Percentiles rank a stretch among this genome's conserved stretches.
Evolutionary conservation across 106 monocot genomes (phyloP).

Genomic region (Platanthera zijinensis): DNA sequence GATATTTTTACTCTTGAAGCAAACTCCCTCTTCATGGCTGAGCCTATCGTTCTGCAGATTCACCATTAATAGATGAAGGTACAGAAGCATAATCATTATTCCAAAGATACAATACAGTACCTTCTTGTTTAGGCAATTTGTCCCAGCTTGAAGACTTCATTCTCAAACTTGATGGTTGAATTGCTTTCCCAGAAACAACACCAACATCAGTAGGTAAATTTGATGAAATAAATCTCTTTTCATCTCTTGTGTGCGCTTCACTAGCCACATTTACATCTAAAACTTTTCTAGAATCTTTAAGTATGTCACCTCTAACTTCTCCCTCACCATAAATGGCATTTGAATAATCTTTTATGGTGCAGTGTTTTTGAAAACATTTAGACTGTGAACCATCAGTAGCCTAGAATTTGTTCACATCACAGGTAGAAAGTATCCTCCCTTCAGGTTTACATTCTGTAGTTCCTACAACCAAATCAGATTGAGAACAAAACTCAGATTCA

Average conservation of each 20-base stretch:
- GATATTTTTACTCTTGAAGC: conserved; percentile 27
- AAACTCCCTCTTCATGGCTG: conserved; percentile 24
- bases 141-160: conserved; percentile 73
- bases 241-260: background rate
- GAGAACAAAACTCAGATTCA: conserved; percentile 17
- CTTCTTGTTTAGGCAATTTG: conserved; percentile 32
- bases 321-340: conserved; percentile 17
- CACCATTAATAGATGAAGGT: conserved; percentile 1
- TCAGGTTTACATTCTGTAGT: conserved; percentile 5
- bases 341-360: conserved; percentile 8
- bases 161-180: conserved; percentile 16
- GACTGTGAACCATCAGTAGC: conserved; percentile 14
- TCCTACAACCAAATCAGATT: conserved; percentile 9
- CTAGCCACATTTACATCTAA: background rate
- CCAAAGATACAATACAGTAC: conserved; percentile 2
- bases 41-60: conserved; percentile 13
- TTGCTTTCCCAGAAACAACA: conserved; percentile 19
- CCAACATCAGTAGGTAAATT: background rate
- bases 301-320: background rate
- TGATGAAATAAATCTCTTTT: background rate
- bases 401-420: background rate
- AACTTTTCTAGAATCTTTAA: background rate
- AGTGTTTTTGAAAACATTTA: background rate
- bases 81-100: conserved; percentile 8
- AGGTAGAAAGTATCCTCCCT: background rate